These are phyloP conservation scores for Solanum piurae DNA, from an alignment of 257 asterid genomes.

Conservation along the genomic window DNA sequence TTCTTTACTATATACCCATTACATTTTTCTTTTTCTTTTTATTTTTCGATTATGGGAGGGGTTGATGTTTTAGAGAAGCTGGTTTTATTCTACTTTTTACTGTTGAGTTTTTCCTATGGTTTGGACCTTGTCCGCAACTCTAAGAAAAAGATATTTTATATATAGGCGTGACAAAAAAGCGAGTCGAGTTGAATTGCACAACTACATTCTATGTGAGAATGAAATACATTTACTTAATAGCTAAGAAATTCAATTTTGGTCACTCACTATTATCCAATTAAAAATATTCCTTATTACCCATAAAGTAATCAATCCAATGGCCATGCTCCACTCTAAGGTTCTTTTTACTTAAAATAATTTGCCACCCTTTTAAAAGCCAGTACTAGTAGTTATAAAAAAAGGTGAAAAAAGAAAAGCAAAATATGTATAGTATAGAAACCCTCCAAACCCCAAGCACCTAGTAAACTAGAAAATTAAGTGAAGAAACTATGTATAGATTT, in stretches of 20 bases:
- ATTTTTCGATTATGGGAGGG: not conserved
- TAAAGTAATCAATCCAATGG: slow-evolving; percentile 24
- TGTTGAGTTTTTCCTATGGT: not conserved
- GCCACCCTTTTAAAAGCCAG: not conserved
- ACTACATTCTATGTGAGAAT: not conserved
- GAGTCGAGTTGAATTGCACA: not conserved
- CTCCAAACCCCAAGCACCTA: not conserved
- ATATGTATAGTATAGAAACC: not conserved
- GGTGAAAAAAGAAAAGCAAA: not conserved
- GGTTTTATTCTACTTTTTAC: not conserved
- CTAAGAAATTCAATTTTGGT: slow-evolving; percentile 45
- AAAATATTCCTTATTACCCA: slow-evolving; percentile 26
- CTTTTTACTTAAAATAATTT: not conserved
- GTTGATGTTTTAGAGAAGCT: not conserved
- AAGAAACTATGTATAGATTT: slow-evolving; percentile 41
- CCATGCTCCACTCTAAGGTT: slow-evolving; percentile 4
- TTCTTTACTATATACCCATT: not conserved
- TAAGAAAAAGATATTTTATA: not conserved
- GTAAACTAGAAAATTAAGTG: not conserved
- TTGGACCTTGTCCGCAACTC: not conserved
- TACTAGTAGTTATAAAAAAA: not conserved
- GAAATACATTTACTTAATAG: slow-evolving; percentile 43
- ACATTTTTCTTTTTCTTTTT: not conserved
- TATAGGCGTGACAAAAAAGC: not conserved
- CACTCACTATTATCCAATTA: slow-evolving; percentile 15